Base-by-base conservation (phyloP, 441 rosid genomes). In the Caryocar brasiliense region DNA sequence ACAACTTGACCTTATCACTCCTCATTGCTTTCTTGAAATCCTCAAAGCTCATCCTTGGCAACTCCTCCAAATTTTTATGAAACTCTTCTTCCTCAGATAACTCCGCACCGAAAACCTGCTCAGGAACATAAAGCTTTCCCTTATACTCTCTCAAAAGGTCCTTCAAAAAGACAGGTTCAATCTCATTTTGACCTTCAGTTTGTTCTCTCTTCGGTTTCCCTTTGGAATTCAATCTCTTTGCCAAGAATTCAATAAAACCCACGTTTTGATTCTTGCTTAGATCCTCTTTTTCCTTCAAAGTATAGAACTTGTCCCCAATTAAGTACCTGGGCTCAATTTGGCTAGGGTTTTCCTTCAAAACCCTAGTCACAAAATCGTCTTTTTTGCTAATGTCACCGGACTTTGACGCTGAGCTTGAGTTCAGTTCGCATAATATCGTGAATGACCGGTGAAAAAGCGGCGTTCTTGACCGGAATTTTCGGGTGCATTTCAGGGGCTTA, bases 41-140 rank as follows among this genome's bases (percentile, higher is more conserved):
- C 42, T 82, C 89, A 51, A 82, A 43, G 58, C 84, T 79, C 79
- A 86, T 78, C 47, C 56, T 68, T 26, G 97, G 97, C 49, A 86
- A 71, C 32, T 74, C 89, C 39, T 68, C 76, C 40, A 82, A 57
- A 64, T 58, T 67, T 64, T 51, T 77, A 64, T 78, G 79, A 46
- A 90, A 90, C 26, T 75, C 81, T 23, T 84, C 94, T 54, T 83
- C 94, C 66, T 90, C 92, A 0, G 89, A 74, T 58, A 84, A 73
- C 54, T 73, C 81, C 23, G 65, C 48, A 27, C 78, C 88, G 24
- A 90, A 90, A 42, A 86, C 68, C 66, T 84, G 95, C 77, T 82
- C 95, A 0, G 97, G 97, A 27, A 90, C 97, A 45, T 82, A 86
- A 28, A 86, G 85, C 70, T 90, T 84, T 17, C 97, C 97, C 20